These are phyloP conservation scores for Phytophthora crassamura DNA, from an alignment of 352 stramenopile genomes.

Conservation along the genomic window DNA sequence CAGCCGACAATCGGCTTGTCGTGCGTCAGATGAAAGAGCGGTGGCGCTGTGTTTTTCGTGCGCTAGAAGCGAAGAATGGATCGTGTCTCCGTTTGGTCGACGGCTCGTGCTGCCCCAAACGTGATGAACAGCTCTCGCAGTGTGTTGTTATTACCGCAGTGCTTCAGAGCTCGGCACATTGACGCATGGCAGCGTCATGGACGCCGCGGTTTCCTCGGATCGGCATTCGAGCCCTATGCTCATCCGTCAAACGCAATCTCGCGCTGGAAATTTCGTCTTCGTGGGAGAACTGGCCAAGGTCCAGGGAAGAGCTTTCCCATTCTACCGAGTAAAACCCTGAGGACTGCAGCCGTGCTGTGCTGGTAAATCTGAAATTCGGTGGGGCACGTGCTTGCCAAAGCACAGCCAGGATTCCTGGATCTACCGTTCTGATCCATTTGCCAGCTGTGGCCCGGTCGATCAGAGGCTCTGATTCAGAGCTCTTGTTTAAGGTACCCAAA, in stretches of 20 bases:
- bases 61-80: too few relatives aligned
- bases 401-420: neutral
- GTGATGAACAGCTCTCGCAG: too few relatives aligned
- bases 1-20: neutral
- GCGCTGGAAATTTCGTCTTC: conserved; percentile 24
- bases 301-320: neutral
- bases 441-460: neutral
- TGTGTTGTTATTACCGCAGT: too few relatives aligned
- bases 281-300: neutral
- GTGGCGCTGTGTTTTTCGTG: too few relatives aligned
- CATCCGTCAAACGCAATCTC: neutral
- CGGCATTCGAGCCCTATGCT: conserved; percentile 4
- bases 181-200: neutral
- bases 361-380: conserved; percentile 3
- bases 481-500: neutral
- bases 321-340: conserved; percentile 3
- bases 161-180: too few relatives aligned
- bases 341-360: neutral
- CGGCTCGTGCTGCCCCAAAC: too few relatives aligned
- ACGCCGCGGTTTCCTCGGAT: conserved; percentile 2
- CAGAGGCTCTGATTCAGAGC: neutral
- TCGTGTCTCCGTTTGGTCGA: too few relatives aligned
- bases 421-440: conserved; percentile 3
- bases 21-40: too few relatives aligned
- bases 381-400: neutral